Base-by-base conservation (phyloP, 2,329 filamentous ascomycete genomes). In the Bipolaris sorokiniana region DNA sequence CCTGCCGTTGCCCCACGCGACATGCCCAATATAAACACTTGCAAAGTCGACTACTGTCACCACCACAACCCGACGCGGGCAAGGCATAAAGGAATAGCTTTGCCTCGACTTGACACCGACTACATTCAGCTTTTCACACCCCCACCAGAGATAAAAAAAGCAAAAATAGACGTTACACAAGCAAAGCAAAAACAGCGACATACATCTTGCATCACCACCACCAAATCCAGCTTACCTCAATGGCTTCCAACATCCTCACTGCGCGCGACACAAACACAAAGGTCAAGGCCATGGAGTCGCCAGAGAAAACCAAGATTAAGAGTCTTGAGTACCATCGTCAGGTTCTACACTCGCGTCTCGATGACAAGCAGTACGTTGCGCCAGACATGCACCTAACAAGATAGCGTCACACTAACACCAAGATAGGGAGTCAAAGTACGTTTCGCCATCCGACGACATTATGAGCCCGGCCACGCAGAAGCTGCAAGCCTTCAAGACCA, bases 391-490 rank as follows among this genome's bases (percentile, higher is more conserved):
- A 5, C 31, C 18, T 28, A 13, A 33, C n/a, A 6, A 11, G 6
- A 7, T 3, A 42, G 26, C 16, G 46, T 33, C 38, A 31, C 6
- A n/a, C 69, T 75, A 58, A 75, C 42, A 7, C n/a, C 10, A 7
- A 11, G 44, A 64, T 67, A 77, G 79, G 65, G 78, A 79, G 49
- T 80, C 82, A 67, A 80, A 84, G 65, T 94, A 93, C 78, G 82
- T 93, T 75, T 93, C 90, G 16, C 91, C 91, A 2, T 93, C 90
- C n/a, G 91, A 96, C 77, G 88, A 87, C 78, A 93, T 96, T 81
- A 90, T 92, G 88, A 92, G 89, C 68, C 91, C 91, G 34, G 92
- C 90, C 77, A 90, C 88, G 16, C 88, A 90, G 76, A 95, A 95
- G 83, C 85, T 95, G 69, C 89, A 84, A 62, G 88, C 89, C 38